Percentiles rank a stretch among this genome's conserved stretches.
phyloP scores from a whole-genome alignment of 306 rosid species.

The Styphnolobium japonicum region DNA sequence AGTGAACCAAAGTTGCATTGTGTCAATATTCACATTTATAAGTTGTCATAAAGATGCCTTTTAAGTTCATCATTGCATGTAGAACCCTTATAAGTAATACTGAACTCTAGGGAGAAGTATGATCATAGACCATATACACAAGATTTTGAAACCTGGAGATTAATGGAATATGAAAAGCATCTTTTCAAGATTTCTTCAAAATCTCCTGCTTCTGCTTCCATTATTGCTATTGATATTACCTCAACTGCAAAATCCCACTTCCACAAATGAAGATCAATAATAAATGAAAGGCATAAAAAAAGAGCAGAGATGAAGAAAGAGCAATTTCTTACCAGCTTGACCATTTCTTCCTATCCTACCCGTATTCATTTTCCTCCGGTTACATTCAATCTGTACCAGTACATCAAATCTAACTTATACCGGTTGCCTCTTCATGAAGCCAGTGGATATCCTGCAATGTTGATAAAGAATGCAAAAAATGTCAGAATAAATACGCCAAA shows the following conservation, averaged over 20 bases:
- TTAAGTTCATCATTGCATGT: background rate
- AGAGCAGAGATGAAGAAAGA: constrained; percentile 8
- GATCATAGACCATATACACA: background rate
- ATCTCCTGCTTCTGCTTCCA: constrained; percentile 23
- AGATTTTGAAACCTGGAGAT: constrained; percentile 19
- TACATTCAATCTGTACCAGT: constrained; percentile 20
- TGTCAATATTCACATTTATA: background rate
- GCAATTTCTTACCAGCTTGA: constrained; percentile 18
- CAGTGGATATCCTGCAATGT: constrained; percentile 38
- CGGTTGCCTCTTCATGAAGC: constrained; percentile 32
- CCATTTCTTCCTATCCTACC: constrained; percentile 21
- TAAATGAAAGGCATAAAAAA: constrained; percentile 6
- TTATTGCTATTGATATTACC: background rate
- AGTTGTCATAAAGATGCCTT: background rate
- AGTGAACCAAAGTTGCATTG: background rate
- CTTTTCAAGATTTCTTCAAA: constrained; percentile 20
- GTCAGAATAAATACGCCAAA: constrained; percentile 17
- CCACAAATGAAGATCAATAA: constrained; percentile 7
- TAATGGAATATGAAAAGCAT: constrained; percentile 16
- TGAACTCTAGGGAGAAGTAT: background rate
- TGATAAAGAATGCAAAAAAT: background rate
- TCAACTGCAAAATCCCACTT: constrained; percentile 13
- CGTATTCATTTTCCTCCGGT: constrained; percentile 11
- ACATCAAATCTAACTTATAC: constrained; percentile 7
- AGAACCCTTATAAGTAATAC: too few relatives aligned